phyloP scores from a whole-genome alignment of 805 yeast genomes.

The Wickerhamomyces canadensis region DNA sequence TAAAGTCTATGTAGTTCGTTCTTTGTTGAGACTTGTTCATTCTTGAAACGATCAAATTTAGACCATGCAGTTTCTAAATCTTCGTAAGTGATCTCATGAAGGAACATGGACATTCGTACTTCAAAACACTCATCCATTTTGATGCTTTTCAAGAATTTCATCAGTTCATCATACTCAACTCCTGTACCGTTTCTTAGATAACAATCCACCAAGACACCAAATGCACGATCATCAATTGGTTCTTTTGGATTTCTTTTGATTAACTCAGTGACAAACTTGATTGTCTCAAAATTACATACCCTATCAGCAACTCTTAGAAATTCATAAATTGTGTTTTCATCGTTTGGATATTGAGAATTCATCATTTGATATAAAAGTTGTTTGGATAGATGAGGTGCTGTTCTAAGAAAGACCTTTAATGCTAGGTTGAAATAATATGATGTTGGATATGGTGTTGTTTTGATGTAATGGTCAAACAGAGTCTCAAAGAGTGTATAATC shows the following conservation, averaged over 20 bases:
- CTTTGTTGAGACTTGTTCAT: background rate
- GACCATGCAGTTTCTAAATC: background rate
- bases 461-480: slow-evolving; percentile 15
- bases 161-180: slow-evolving; percentile 1
- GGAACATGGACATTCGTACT: slow-evolving; percentile 6
- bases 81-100: slow-evolving; percentile 1
- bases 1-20: slow-evolving; percentile 8
- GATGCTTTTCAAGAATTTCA: slow-evolving; percentile 6
- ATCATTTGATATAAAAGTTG: slow-evolving; percentile 24
- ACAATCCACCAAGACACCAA: slow-evolving; percentile 6
- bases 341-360: slow-evolving; percentile 19
- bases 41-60: background rate
- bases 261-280: slow-evolving; percentile 17
- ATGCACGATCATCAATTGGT: slow-evolving; percentile 14
- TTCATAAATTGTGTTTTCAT: slow-evolving; percentile 14
- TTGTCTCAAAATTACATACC: slow-evolving; percentile 14
- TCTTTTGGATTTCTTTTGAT: slow-evolving; percentile 17
- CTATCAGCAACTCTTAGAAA: slow-evolving; percentile 14
- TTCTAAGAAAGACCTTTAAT: slow-evolving; percentile 15
- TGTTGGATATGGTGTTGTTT: slow-evolving; percentile 3
- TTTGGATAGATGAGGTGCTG: slow-evolving; percentile 21
- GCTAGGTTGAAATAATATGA: slow-evolving; percentile 16
- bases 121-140: slow-evolving; percentile 6
- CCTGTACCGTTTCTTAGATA: slow-evolving; percentile 6
- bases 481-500: slow-evolving; percentile 14